A percentile compares a stretch with the other conserved stretches of the same genome.
Evolutionary conservation across 768 basidiomycete genomes (phyloP).

Genomic region (Amanita muscaria): DNA sequence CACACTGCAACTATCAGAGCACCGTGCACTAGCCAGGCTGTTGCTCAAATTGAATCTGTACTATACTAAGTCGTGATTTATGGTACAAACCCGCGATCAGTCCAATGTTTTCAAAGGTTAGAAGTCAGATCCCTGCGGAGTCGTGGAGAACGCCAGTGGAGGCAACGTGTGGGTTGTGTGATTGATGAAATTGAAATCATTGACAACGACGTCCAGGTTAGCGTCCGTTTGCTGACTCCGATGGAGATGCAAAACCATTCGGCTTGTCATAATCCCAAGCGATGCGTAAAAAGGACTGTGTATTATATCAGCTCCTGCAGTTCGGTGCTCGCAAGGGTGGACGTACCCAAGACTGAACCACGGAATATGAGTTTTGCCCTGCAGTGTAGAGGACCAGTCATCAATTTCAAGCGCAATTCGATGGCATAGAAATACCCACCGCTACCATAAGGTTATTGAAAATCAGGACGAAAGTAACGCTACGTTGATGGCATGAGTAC

Average conservation of each 20-base stretch:
- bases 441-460: slow-evolving; percentile 43
- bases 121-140: too few species aligned
- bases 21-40: too few species aligned
- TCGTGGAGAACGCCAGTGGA: too few species aligned
- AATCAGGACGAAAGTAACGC: slow-evolving; percentile 29
- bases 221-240: background rate
- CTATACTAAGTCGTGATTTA: too few species aligned
- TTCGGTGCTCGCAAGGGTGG: background rate
- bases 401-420: background rate
- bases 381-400: too few species aligned
- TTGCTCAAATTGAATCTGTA: too few species aligned
- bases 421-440: slow-evolving; percentile 11
- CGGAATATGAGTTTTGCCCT: slow-evolving; percentile 36
- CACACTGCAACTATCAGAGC: too few species aligned
- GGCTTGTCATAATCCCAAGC: slow-evolving; percentile 35
- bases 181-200: too few species aligned
- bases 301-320: background rate
- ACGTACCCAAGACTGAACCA: slow-evolving; percentile 39
- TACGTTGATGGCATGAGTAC: background rate
- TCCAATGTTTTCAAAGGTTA: too few species aligned
- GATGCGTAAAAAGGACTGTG: slow-evolving; percentile 39
- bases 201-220: background rate
- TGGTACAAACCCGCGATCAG: too few species aligned
- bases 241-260: slow-evolving; percentile 35
- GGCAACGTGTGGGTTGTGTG: too few species aligned